Base-by-base conservation (phyloP, 805 yeast genomes). In the Kodamaea neixiangensis region DNA sequence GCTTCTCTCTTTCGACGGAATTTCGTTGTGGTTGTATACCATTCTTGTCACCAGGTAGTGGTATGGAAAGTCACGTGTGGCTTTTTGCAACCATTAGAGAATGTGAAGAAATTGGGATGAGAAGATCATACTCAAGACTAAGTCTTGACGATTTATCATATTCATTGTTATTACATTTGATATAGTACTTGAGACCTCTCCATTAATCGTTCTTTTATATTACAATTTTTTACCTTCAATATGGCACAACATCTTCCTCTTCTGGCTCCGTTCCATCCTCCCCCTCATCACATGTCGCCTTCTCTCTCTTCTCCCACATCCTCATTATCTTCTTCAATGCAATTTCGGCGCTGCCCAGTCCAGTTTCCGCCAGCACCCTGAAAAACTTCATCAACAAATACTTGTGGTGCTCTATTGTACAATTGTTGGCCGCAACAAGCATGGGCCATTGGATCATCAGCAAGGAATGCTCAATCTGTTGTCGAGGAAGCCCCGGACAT, bases 401-500 rank as follows among this genome's bases (percentile, higher is more conserved):
- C 51, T 72, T 68, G 51, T 79, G 73, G 7, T 63, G 63, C 3
- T 63, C 65, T 1, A 67, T 56, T 1, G 62, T 58, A 53, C 78
- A 73, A 52, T 77, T 75, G 47, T 72, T 43, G 0, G 85, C 87
- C 1, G 81, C 79, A 11, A 75, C 69, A 44, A 73, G 64, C 69
- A 81, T 67, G 0, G 86, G 80, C 80, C 84, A 77, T 59, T 82
- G 86, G 19, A 80, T 60, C 73, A 81, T 68, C 73, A 81, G 68
- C 33, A 80, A 64, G 47, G 73, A 54, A 57, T 63, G 60, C 55
- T 66, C 55, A 41, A 60, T 58, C 22, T 55, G 59, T 17, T 48
- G 54, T 7, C 40, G 22, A 3, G 56, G 52, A 14, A 58, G 58
- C 10, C 57, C 51, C 2, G 50, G 53, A 17, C 60, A 55, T 14